Base-by-base conservation (phyloP, 106 monocot genomes). In the Apostasia ramifera region DNA sequence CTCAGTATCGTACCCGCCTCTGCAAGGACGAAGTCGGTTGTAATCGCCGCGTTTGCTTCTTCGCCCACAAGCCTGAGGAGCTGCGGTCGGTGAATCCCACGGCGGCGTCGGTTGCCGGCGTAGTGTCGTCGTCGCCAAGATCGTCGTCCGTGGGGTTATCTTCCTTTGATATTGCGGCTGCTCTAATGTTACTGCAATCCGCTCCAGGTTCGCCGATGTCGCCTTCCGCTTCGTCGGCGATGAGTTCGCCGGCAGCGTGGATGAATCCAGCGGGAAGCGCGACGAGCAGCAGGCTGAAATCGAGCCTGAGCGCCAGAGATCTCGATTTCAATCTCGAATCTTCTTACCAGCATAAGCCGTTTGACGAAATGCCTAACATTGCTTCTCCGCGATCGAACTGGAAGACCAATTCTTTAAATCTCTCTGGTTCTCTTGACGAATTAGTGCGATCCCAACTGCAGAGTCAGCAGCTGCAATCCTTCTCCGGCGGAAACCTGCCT, bases 1-100 rank as follows among this genome's bases (percentile, higher is more conserved):
- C 79, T 15, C 92, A 92, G 81, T 92, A 92, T 83, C 60, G 88
- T 13, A 92, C 92, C 0, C 73, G 88, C 1, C 81, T 92, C 44
- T 92, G 92, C 76, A 92, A 92, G 72, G 92, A 92, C 62, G 92
- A 86, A 71, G 66, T 70, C 53, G 81, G 79, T 0, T 92, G 92
- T 69, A 73, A 51, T 50, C 66, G 92, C 14, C 72, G 85, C 6
- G 86, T 94, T 12, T 94, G 94, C 66, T 94, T 94, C 85, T 94
- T 94, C 37, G 94, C 94, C 1, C 94, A 94, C 76, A 87, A 85
- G 74, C 73, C 62, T 13, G 90, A 94, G 70, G 94, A 94, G 87
- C 84, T 94, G 57, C 79, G 94, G 6, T 51, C 84, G 0, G 82
- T 83, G 4, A 78, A 82, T 49, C 77, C 81, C 26, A 74, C 90